Conservation (phyloP, 345 rosid species). For the Syzygium jambos region DNA sequence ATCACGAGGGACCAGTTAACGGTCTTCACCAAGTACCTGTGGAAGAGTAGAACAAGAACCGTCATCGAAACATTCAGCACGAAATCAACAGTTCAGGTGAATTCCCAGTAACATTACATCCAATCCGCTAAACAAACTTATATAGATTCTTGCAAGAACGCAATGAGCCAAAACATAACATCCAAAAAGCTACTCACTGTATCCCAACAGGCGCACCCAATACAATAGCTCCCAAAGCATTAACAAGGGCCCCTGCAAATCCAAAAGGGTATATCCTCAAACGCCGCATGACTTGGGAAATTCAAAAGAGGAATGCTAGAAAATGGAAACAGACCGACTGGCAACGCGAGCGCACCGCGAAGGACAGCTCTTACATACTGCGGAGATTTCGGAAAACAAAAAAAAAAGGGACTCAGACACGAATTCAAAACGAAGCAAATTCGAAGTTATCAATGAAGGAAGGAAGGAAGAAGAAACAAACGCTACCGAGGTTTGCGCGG, state of each 20-base stretch:
- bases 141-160: constrained; percentile 2
- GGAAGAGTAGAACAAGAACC: constrained; percentile 3
- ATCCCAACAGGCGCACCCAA: constrained; percentile 80
- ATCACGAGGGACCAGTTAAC: constrained; percentile 68
- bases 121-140: background rate
- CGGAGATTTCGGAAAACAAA: background rate
- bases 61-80: background rate
- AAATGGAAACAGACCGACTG: constrained; percentile 46
- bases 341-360: constrained; percentile 53
- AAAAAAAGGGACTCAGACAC: background rate
- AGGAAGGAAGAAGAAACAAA: background rate
- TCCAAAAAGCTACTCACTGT: constrained; percentile 38
- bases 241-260: constrained; percentile 55
- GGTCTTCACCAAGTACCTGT: constrained; percentile 55
- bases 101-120: background rate
- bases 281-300: background rate
- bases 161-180: background rate
- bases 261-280: background rate
- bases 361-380: constrained; percentile 63
- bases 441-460: background rate
- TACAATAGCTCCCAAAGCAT: constrained; percentile 71
- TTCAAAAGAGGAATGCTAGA: background rate
- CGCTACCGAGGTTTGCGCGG: constrained; percentile 50
- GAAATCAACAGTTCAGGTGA: background rate
- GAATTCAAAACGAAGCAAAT: background rate